Evolutionary conservation across 2,329 filamentous ascomycete species (phyloP).

Genomic region (Phaeomoniella chlamydospora): DNA sequence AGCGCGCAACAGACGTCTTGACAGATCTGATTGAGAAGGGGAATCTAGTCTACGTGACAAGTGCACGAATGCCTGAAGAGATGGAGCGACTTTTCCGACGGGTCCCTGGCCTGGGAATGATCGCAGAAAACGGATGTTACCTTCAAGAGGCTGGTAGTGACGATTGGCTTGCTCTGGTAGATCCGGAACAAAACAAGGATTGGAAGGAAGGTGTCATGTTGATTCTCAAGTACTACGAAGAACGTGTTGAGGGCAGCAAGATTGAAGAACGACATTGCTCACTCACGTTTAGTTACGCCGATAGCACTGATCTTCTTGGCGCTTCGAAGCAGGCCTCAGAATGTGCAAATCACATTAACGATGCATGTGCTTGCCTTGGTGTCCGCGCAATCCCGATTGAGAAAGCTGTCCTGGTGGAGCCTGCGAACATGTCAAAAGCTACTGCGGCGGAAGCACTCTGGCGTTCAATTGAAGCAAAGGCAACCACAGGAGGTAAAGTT

Average conservation of each 20-base stretch:
- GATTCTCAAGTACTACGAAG: constrained; percentile 79
- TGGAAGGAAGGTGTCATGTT: constrained; percentile 78
- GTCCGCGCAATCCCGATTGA: constrained; percentile 75
- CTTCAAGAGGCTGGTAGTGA: constrained; percentile 50
- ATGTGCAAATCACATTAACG: constrained; percentile 89
- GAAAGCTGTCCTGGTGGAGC: constrained; percentile 70
- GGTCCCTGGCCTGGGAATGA: constrained; percentile 71
- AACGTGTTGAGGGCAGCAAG: constrained; percentile 75
- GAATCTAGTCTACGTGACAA: constrained; percentile 92
- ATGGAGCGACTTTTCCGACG: constrained; percentile 74
- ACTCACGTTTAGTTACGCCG: constrained; percentile 79
- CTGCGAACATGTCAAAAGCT: constrained; percentile 73
- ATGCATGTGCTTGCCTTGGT: constrained; percentile 69
- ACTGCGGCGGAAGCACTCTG: constrained; percentile 67
- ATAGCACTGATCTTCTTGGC: constrained; percentile 59
- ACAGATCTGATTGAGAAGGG: constrained; percentile 68
- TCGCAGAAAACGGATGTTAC: constrained; percentile 92
- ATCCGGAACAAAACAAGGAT: constrained; percentile 50
- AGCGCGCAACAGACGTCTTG: constrained; percentile 69
- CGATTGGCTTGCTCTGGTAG: constrained; percentile 65
- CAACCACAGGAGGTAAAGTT: constrained; percentile 17
- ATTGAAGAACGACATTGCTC: constrained; percentile 88
- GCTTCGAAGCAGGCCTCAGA: constrained; percentile 73
- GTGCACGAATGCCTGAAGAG: constrained; percentile 71
- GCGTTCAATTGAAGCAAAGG: constrained; percentile 44